Conservation (phyloP, 2,329 filamentous ascomycete genomes). For the Botrytis fabae region DNA sequence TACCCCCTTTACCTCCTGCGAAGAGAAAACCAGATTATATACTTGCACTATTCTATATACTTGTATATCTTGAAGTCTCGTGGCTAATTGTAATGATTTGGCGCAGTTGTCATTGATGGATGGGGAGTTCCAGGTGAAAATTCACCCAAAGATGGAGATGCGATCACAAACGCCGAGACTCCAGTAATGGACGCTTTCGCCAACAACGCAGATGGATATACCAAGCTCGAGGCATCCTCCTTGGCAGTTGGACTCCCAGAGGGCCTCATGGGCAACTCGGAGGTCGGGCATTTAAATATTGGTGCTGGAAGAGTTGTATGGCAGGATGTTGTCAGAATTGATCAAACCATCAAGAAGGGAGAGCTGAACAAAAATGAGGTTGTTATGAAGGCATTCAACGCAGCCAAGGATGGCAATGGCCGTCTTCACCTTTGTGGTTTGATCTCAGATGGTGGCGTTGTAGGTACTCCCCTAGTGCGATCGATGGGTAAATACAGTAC, state of each 20-base stretch:
- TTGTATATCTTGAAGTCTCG: constrained; percentile 57
- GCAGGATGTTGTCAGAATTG: constrained; percentile 97
- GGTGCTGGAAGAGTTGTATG: constrained; percentile 96
- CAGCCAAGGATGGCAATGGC: constrained; percentile 84
- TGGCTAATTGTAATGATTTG: constrained; percentile 59
- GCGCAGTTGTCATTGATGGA: constrained; percentile 94
- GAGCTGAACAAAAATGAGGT: constrained; percentile 42
- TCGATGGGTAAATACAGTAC: constrained; percentile 15
- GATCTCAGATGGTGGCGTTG: constrained; percentile 91
- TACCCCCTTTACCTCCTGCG: constrained; percentile 16
- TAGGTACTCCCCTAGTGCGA: constrained; percentile 44
- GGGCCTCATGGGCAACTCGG: constrained; percentile 97
- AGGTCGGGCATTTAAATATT: constrained; percentile 98
- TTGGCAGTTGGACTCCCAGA: constrained; percentile 94
- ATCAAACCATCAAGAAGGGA: constrained; percentile 71
- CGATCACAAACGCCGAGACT: constrained; percentile 89
- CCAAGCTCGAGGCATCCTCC: constrained; percentile 92
- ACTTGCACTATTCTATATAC: constrained; percentile 52
- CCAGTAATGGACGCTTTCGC: constrained; percentile 93
- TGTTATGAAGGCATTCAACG: constrained; percentile 63
- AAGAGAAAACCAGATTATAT: constrained; percentile 38
- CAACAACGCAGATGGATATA: constrained; percentile 79
- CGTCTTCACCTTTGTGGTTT: constrained; percentile 90
- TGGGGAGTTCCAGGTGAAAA: constrained; percentile 86
- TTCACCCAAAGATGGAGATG: constrained; percentile 87